These are phyloP conservation scores for Termitomyces sp. DNA, from an alignment of 768 basidiomycete species.

Conservation along the genomic window DNA sequence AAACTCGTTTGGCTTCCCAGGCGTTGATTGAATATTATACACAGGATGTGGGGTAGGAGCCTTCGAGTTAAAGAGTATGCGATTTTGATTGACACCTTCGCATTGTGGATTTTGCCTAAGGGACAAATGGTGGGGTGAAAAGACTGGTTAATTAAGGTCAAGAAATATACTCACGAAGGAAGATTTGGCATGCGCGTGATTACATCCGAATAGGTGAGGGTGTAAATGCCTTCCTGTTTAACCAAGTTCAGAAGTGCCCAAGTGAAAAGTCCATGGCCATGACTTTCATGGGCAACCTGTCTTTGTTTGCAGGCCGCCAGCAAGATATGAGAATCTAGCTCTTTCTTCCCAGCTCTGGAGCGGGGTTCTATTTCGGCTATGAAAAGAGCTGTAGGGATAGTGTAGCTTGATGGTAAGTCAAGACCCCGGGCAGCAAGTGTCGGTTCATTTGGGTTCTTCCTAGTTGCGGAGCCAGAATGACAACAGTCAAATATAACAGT, in stretches of 20 bases:
- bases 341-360: neutral
- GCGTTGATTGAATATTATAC: neutral
- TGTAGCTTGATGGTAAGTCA: neutral
- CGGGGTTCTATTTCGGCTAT: too few relatives aligned
- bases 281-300: neutral
- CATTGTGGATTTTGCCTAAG: neutral
- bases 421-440: neutral
- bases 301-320: conserved; percentile 8
- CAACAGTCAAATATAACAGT: conserved; percentile 12
- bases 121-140: neutral
- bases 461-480: neutral
- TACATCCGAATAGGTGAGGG: conserved; percentile 3
- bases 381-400: neutral
- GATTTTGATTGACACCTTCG: conserved; percentile 2
- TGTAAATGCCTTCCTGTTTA: neutral
- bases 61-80: neutral
- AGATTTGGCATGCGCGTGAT: neutral
- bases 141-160: neutral
- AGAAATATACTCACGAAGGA: neutral
- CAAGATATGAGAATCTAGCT: neutral
- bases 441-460: neutral
- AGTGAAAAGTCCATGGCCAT: conserved; percentile 2
- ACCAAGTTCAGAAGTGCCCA: neutral
- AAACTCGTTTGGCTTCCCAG: neutral
- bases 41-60: neutral